Conservation (phyloP, 495 filamentous ascomycete species). For the Lentithecium fluviatile region DNA sequence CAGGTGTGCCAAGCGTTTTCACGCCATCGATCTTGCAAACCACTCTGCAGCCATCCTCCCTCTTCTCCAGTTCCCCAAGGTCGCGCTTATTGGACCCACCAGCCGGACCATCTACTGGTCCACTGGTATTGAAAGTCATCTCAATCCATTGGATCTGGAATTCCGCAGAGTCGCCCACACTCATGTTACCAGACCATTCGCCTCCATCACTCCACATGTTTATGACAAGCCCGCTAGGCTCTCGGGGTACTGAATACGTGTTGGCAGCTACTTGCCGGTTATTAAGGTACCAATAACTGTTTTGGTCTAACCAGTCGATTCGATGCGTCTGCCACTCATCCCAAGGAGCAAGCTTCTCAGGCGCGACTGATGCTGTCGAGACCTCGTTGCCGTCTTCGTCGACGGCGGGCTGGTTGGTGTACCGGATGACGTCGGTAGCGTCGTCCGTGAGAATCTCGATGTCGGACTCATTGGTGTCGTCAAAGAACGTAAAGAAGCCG, state of each 20-base stretch:
- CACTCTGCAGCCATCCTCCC: constrained; percentile 28
- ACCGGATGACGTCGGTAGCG: constrained; percentile 38
- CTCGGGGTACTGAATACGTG: constrained; percentile 60
- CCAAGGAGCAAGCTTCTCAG: constrained; percentile 53
- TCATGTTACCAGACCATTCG: constrained; percentile 72
- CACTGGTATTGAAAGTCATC: constrained; percentile 62
- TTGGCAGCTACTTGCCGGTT: constrained; percentile 56
- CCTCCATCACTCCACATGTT: constrained; percentile 80
- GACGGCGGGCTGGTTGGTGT: constrained; percentile 68
- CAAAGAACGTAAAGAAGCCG: constrained; percentile 47
- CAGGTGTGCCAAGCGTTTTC: constrained; percentile 26
- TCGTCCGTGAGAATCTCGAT: constrained; percentile 39
- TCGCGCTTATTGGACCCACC: constrained; percentile 18
- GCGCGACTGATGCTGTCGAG: constrained; percentile 45
- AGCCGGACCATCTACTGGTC: constrained; percentile 28
- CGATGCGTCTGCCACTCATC: constrained; percentile 68
- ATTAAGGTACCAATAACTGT: constrained; percentile 69
- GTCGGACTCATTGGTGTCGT: constrained; percentile 37
- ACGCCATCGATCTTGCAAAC: constrained; percentile 35
- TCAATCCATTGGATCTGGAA: constrained; percentile 76
- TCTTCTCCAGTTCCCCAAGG: constrained; percentile 14
- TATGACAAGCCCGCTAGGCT: constrained; percentile 60
- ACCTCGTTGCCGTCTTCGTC: constrained; percentile 49
- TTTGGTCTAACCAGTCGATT: constrained; percentile 65
- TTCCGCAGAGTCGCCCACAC: constrained; percentile 54